Base-by-base conservation (phyloP, 1,284 basidiomycete species). In the Porodaedalea pini region DNA sequence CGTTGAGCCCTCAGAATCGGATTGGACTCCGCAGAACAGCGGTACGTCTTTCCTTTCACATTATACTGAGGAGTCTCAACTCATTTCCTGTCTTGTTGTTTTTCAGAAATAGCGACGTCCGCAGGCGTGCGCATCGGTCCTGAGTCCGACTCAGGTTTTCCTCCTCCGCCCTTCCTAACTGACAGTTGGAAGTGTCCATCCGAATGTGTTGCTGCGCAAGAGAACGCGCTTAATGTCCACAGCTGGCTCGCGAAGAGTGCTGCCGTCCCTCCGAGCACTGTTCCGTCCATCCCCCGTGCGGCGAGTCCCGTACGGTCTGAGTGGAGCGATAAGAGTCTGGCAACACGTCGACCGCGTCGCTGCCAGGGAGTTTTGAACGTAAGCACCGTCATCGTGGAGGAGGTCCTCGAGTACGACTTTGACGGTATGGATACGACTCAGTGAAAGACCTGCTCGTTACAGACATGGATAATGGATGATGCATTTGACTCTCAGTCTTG, bases 291-390 rank as follows among this genome's bases (percentile, higher is more conserved):
- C 32, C 21, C 41, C 6, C 54, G 45, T 5, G 15, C 37, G 3
- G 51, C 55, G 10, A 61, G 59, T 51, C 59, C 59, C 11, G 56
- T 48, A 5, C 32, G 17, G 21, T 61, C 59, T 15, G 59, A 57
- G 17, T 61, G 59, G 59, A 61, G 59, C 21, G 59, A 54, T 25
- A 32, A 13, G n/a, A 52, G 48, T 10, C 15, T 49, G 11, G 59
- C 47, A 7, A 54, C 59, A 11, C 6, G 8, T 8, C 27, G 47
- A 27, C 40, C 36, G 2, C 15, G 17, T 17, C 23, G n/a, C 4
- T 25, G 43, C 11, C 45, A 51, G 34, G 58, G 47, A 6, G 50
- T 59, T 37, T 36, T 44, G 6, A 51, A 48, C 39, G 25, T 50
- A 8, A 27, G 52, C 17, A 52, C 39, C 4, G 13, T 19, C 11